Base-by-base conservation (phyloP, 2,329 filamentous ascomycete genomes). In the Venturiaceae sp. region DNA sequence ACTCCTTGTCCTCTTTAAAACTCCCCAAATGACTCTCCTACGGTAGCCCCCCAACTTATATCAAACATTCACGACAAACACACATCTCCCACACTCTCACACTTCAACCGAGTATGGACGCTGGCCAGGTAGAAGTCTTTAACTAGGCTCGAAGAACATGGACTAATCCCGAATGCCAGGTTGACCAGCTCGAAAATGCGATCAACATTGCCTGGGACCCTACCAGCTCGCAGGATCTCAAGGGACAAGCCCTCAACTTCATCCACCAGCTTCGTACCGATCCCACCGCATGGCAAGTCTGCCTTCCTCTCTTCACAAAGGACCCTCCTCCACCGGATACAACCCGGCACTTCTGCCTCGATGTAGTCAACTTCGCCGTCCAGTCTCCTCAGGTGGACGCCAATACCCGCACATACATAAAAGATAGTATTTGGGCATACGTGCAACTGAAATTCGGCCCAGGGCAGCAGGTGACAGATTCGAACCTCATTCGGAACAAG, bases 191-290 rank as follows among this genome's bases (percentile, higher is more conserved):
- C 73, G 88, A 94, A 77, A 92, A 90, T 77, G 94, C 94, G 74
- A 94, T 97, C 77, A 85, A 94, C 74, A 95, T 97, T 76, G 90
- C 90, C 74, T 94, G 86, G 78, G 86, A 92, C 74, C 89, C 90
- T 60, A 76, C 81, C 67, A 87, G 90, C 66, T 84, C 92, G 73
- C 84, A 83, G 67, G 75, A 79, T 64, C 80, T 95, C 68, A 91
- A 92, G 75, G 75, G 77, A 58, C 91, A 96, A 77, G 92, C 92
- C 64, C 88, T 89, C 71, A 83, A 90, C 58, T 95, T 88, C 72
- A 79, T 85, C 62, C 81, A 80, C 72, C 90, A 91, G 69, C 80
- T 97, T 62, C 85, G 91, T 63, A 78, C 85, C 68, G 87, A 96
- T 69, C 84, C 89, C 53, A 85, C 89, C 67, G 91, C 87, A 73